Conservation (phyloP, 257 asterid species). For the Echites panduratus region DNA sequence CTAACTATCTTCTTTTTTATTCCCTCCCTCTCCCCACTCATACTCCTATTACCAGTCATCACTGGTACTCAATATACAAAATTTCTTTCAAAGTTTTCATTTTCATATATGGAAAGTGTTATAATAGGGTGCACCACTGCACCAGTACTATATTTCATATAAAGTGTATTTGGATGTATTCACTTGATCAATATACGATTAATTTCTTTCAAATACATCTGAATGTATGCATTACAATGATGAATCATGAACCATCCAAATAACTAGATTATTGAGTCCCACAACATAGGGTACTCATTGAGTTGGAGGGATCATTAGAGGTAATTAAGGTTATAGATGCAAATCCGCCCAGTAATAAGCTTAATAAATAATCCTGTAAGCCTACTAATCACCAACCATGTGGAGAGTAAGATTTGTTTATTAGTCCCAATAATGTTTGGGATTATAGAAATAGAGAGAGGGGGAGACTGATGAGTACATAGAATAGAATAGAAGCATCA, state of each 20-base stretch:
- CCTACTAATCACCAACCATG: slow-evolving; percentile 21
- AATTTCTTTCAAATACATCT: too few species aligned
- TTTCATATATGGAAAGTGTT: too few species aligned
- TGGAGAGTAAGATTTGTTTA: slow-evolving; percentile 18
- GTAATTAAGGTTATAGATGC: not conserved
- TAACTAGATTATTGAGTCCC: not conserved
- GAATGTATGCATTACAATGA: too few species aligned
- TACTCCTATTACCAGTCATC: too few species aligned
- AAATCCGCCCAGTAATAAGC: not conserved
- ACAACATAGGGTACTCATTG: not conserved
- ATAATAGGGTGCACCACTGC: too few species aligned
- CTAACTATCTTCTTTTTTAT: not conserved
- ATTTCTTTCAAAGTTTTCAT: too few species aligned
- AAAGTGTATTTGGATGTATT: too few species aligned
- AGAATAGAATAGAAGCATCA: slow-evolving; percentile 53
- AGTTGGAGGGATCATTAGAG: not conserved
- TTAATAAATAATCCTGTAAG: not conserved
- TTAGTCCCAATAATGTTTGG: slow-evolving; percentile 10
- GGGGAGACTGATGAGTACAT: not conserved
- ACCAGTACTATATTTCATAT: too few species aligned
- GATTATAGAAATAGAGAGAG: slow-evolving; percentile 7
- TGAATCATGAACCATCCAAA: not conserved
- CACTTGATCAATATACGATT: too few species aligned
- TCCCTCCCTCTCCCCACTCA: too few species aligned
- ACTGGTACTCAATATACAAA: too few species aligned